These are phyloP conservation scores for Byssothecium circinans DNA, from an alignment of 2,329 filamentous ascomycete genomes.

Conservation along the genomic window DNA sequence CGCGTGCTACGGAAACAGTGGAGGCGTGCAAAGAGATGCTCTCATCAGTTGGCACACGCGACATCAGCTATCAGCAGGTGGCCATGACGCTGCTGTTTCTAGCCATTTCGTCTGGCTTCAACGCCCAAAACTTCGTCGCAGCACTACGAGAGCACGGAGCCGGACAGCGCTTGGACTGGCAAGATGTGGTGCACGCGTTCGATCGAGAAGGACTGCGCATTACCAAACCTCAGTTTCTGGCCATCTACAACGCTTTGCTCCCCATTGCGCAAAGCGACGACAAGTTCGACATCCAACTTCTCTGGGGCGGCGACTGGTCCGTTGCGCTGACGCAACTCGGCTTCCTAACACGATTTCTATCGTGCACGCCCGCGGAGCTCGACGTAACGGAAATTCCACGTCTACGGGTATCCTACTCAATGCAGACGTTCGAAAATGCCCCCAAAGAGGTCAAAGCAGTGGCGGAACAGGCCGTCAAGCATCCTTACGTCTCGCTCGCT, in stretches of 20 bases:
- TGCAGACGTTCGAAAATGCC: conserved; percentile 63
- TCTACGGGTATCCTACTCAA: conserved; percentile 74
- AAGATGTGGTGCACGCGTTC: conserved; percentile 74
- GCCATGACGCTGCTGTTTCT: conserved; percentile 75
- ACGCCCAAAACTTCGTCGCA: conserved; percentile 66
- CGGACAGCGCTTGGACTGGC: conserved; percentile 63
- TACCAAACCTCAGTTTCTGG: conserved; percentile 76
- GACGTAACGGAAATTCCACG: conserved; percentile 84
- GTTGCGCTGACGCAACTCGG: conserved; percentile 86
- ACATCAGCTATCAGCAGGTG: conserved; percentile 79
- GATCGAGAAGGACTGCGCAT: conserved; percentile 77
- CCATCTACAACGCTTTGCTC: conserved; percentile 76
- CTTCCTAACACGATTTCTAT: conserved; percentile 87
- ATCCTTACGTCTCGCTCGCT: conserved; percentile 85
- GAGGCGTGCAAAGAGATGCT: conserved; percentile 68
- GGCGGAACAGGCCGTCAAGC: conserved; percentile 71
- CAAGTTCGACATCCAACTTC: conserved; percentile 76
- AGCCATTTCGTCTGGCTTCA: conserved; percentile 66
- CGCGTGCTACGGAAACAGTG: conserved; percentile 72
- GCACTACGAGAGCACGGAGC: conserved; percentile 59
- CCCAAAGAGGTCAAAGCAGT: conserved; percentile 62
- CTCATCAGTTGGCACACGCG: conserved; percentile 58
- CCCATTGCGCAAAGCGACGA: conserved; percentile 66
- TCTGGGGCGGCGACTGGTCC: conserved; percentile 91
- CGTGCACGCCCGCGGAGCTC: conserved; percentile 71